Base-by-base conservation (phyloP, 2,329 filamentous ascomycete genomes). In the Bimuria novae-zelandiae region DNA sequence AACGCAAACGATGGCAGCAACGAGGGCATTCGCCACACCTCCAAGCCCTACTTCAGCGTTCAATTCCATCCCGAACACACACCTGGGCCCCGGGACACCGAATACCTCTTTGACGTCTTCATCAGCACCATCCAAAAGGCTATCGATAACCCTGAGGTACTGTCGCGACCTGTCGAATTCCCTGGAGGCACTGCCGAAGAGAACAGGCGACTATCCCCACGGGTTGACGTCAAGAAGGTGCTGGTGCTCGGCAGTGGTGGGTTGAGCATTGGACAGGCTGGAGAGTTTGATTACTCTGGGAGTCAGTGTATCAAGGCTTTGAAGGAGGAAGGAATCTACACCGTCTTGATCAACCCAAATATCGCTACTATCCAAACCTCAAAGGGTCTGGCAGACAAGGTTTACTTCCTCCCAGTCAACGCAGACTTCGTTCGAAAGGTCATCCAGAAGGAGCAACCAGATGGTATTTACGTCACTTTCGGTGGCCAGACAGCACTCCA, bases 321-420 rank as follows among this genome's bases (percentile, higher is more conserved):
- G 66, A 97, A 97, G 77, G 89, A 97, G 75, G 94, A 97, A 77
- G 93, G 92, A 56, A 97, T 97, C 67, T 97, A 97, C 80, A 97
- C 94, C 3, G 88, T 99, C 59, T 81, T 99, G 59, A 97, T 99
- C 82, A 99, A 99, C 79, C 94, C 94, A 52, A 99, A 99, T 74
- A 97, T 99, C 72, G 94, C 94, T 62, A 99, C 94, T 0, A 97
- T 97, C 58, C 94, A 99, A 75, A 99, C 94, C 4, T 97, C 94
- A 48, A 97, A 97, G 79, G 94, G 94, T 60, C 81, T 99, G 48
- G 94, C 94, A 12, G 94, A 99, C 76, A 97, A 97, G 81, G 94
- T 99, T 46, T 99, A 97, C 79, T 99, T 97, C 82, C 81, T 97
- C 37, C 94, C 94, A 0, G 94, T 99, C 72, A 97, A 92, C 56